Conservation (phyloP, 1,284 basidiomycete genomes). For the Fomitopsis betulina region DNA sequence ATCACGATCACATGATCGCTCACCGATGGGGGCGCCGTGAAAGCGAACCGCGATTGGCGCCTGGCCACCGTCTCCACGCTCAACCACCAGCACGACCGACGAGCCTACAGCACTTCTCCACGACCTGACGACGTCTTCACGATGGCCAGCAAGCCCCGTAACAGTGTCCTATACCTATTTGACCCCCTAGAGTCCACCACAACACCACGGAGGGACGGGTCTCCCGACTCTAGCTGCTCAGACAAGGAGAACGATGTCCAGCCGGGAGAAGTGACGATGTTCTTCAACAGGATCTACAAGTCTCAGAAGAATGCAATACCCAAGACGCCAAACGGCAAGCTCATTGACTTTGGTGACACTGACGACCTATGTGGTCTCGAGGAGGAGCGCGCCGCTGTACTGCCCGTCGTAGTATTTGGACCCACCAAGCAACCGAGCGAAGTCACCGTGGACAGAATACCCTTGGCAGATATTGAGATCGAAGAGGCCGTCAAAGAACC, state of each 20-base stretch:
- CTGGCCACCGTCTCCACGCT: background rate
- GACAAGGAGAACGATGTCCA: slow-evolving; percentile 59
- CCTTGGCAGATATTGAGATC: slow-evolving; percentile 17
- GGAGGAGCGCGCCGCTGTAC: slow-evolving; percentile 6
- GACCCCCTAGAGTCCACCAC: slow-evolving; percentile 41
- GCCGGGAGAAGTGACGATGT: slow-evolving; percentile 38
- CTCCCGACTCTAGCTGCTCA: slow-evolving; percentile 30
- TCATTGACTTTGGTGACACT: slow-evolving; percentile 56
- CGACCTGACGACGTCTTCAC: background rate
- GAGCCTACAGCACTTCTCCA: background rate
- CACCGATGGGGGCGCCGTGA: background rate
- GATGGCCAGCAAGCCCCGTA: slow-evolving; percentile 32
- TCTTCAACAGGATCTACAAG: slow-evolving; percentile 43
- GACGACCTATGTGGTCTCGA: slow-evolving; percentile 27
- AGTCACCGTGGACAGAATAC: slow-evolving; percentile 7
- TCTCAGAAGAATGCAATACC: slow-evolving; percentile 25
- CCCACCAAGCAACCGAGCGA: slow-evolving; percentile 1
- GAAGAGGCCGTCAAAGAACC: slow-evolving; percentile 14
- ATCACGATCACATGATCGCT: slow-evolving; percentile 1
- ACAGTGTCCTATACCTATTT: slow-evolving; percentile 51
- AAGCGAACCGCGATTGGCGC: background rate
- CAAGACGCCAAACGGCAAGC: slow-evolving; percentile 40
- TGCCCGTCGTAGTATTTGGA: background rate
- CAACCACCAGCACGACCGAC: background rate
- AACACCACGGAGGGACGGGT: slow-evolving; percentile 21